A percentile compares a stretch with the other conserved stretches of the same genome.
phyloP scores from a whole-genome alignment of 1,139 yeast species.

The Diutina siamensis region DNA sequence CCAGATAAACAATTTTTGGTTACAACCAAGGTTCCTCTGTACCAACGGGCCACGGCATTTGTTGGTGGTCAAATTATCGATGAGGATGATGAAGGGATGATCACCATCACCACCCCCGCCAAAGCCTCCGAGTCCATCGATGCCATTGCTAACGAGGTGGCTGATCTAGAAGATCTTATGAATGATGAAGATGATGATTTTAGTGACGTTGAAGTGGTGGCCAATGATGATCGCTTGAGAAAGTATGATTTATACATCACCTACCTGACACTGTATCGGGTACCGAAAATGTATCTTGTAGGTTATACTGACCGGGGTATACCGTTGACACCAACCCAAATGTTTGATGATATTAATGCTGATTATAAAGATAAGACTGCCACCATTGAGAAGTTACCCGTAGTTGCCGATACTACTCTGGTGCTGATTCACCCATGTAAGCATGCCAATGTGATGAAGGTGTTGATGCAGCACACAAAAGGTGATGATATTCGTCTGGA shows the following conservation, averaged over 20 bases:
- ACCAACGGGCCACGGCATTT: constrained; percentile 57
- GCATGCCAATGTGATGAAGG: constrained; percentile 90
- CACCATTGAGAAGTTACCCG: constrained; percentile 88
- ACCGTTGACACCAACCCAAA: constrained; percentile 76
- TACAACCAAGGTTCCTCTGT: constrained; percentile 82
- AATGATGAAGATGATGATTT: constrained; percentile 22
- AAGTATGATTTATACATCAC: constrained; percentile 82
- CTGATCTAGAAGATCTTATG: constrained; percentile 10
- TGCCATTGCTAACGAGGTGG: constrained; percentile 7
- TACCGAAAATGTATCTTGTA: constrained; percentile 85
- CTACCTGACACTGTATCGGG: constrained; percentile 89
- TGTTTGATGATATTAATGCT: constrained; percentile 88
- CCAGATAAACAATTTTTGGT: constrained; percentile 75
- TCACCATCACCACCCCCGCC: neutral
- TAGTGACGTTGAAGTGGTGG: constrained; percentile 18
- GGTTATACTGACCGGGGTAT: constrained; percentile 80
- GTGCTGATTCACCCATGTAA: constrained; percentile 95
- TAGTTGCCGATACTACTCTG: constrained; percentile 62
- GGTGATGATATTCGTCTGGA: constrained; percentile 54
- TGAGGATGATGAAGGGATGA: neutral
- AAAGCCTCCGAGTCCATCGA: neutral
- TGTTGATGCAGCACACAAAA: constrained; percentile 50
- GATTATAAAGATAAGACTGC: constrained; percentile 95
- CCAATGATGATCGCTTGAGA: constrained; percentile 31
- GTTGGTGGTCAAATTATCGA: constrained; percentile 23